phyloP scores from a whole-genome alignment of 441 rosid genomes.

The Kokia cookei region DNA sequence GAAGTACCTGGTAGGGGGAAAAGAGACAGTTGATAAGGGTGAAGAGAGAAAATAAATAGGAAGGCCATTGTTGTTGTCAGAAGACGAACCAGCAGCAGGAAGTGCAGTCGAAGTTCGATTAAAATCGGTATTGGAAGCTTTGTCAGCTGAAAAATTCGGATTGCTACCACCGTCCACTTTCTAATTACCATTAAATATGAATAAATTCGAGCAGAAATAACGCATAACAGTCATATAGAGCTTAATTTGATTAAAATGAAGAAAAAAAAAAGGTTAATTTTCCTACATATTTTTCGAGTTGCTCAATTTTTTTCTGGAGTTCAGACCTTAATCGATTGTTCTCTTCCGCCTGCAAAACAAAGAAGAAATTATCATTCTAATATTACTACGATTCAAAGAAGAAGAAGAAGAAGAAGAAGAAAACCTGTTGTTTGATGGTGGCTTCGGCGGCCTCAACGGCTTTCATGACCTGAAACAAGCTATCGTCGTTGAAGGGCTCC shows the following conservation, averaged over 20 bases:
- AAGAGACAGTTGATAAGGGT: constrained; percentile 50
- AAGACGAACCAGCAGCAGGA: constrained; percentile 14
- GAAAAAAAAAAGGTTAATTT: not conserved
- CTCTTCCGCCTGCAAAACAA: constrained; percentile 61
- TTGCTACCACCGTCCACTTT: constrained; percentile 52
- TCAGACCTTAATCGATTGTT: constrained; percentile 68
- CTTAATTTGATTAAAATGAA: not conserved
- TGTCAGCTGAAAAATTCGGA: constrained; percentile 29
- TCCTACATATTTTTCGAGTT: constrained; percentile 70
- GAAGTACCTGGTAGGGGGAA: constrained; percentile 67
- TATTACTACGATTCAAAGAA: not conserved
- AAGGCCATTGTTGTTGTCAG: constrained; percentile 15
- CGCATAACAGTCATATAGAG: not conserved
- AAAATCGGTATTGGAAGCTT: not conserved
- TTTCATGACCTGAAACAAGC: constrained; percentile 88
- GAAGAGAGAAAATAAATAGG: constrained; percentile 58
- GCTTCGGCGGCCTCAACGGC: constrained; percentile 98
- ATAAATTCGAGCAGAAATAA: not conserved
- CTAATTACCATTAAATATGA: constrained; percentile 28
- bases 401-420: not conserved
- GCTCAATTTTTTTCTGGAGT: constrained; percentile 57
- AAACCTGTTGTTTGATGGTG: constrained; percentile 88
- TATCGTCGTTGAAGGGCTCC: constrained; percentile 27
- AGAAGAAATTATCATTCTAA: not conserved
- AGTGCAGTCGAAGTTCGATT: constrained; percentile 52